These are phyloP conservation scores for Cytospora piceicola DNA, from an alignment of 2,329 filamentous ascomycete species.

Conservation along the genomic window DNA sequence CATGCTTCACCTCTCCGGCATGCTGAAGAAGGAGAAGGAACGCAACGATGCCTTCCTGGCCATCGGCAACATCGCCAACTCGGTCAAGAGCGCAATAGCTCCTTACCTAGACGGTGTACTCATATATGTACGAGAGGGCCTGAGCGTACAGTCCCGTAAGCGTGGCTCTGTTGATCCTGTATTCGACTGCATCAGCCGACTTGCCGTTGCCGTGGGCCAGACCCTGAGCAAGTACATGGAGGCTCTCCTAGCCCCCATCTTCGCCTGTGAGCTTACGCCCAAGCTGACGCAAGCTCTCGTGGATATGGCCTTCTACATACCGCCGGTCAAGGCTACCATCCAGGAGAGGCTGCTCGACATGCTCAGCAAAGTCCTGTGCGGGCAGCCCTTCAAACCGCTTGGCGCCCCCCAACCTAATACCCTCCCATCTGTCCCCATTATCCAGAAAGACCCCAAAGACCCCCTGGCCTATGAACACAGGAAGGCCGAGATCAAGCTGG, in stretches of 20 bases:
- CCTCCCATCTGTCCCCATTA: slow-evolving; percentile 78
- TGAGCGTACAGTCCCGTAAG: slow-evolving; percentile 76
- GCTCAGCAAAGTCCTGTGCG: slow-evolving; percentile 90
- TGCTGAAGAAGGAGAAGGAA: slow-evolving; percentile 94
- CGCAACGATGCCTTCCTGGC: slow-evolving; percentile 92
- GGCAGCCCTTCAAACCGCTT: slow-evolving; percentile 87
- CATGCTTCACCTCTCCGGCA: slow-evolving; percentile 93
- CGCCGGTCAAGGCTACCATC: slow-evolving; percentile 88
- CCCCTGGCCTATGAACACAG: slow-evolving; percentile 77
- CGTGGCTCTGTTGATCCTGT: slow-evolving; percentile 74
- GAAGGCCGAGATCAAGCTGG: slow-evolving; percentile 88
- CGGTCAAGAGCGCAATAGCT: slow-evolving; percentile 91
- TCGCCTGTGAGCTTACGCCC: slow-evolving; percentile 91
- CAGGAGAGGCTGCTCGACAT: slow-evolving; percentile 94
- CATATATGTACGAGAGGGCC: slow-evolving; percentile 88
- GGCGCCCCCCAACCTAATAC: slow-evolving; percentile 85
- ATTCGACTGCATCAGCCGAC: slow-evolving; percentile 96
- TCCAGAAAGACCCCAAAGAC: slow-evolving; percentile 85
- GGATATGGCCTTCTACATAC: slow-evolving; percentile 99
- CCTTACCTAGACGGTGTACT: slow-evolving; percentile 95
- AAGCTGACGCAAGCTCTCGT: slow-evolving; percentile 94
- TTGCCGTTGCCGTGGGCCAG: slow-evolving; percentile 93
- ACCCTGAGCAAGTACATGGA: slow-evolving; percentile 99
- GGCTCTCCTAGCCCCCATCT: slow-evolving; percentile 91
- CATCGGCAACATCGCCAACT: slow-evolving; percentile 94